Evolutionary conservation across 2,329 filamentous ascomycete species (phyloP).

Genomic region (Fusarium nodosum): DNA sequence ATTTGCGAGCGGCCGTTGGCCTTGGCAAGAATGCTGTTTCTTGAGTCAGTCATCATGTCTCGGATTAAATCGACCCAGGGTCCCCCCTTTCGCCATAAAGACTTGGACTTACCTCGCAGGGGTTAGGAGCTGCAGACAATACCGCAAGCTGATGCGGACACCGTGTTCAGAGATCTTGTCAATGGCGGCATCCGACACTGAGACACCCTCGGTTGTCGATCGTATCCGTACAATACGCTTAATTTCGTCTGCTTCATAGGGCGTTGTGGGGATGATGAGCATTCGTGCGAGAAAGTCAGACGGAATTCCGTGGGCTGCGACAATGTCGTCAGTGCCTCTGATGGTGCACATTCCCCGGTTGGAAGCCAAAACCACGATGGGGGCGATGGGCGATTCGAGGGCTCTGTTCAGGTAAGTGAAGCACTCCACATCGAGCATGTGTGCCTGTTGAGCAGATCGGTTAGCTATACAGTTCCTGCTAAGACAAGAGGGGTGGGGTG

Average conservation of each 20-base stretch:
- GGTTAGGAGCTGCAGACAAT: slow-evolving; percentile 91
- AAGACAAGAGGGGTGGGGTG: slow-evolving; percentile 25
- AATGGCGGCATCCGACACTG: slow-evolving; percentile 84
- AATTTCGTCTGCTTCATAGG: slow-evolving; percentile 90
- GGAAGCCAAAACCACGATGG: slow-evolving; percentile 96
- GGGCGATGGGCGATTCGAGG: slow-evolving; percentile 93
- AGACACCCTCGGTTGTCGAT: slow-evolving; percentile 83
- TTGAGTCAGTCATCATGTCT: slow-evolving; percentile 54
- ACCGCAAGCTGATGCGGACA: slow-evolving; percentile 88
- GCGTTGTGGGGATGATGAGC: slow-evolving; percentile 94
- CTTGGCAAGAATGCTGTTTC: slow-evolving; percentile 82
- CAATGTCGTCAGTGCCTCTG: slow-evolving; percentile 84
- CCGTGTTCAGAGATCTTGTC: slow-evolving; percentile 90
- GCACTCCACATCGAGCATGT: slow-evolving; percentile 99
- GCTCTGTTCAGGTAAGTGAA: slow-evolving; percentile 99
- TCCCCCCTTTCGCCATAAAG: slow-evolving; percentile 38
- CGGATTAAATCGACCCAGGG: slow-evolving; percentile 38
- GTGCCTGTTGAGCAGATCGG: slow-evolving; percentile 72
- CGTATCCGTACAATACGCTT: slow-evolving; percentile 91
- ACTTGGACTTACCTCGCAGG: slow-evolving; percentile 77
- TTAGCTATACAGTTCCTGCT: slow-evolving; percentile 43
- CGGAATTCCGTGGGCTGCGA: slow-evolving; percentile 92
- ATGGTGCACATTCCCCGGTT: slow-evolving; percentile 96
- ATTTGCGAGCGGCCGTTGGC: slow-evolving; percentile 84
- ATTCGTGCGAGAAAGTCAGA: slow-evolving; percentile 93